Conservation (phyloP, 345 rosid genomes). For the Citrus trifoliata region DNA sequence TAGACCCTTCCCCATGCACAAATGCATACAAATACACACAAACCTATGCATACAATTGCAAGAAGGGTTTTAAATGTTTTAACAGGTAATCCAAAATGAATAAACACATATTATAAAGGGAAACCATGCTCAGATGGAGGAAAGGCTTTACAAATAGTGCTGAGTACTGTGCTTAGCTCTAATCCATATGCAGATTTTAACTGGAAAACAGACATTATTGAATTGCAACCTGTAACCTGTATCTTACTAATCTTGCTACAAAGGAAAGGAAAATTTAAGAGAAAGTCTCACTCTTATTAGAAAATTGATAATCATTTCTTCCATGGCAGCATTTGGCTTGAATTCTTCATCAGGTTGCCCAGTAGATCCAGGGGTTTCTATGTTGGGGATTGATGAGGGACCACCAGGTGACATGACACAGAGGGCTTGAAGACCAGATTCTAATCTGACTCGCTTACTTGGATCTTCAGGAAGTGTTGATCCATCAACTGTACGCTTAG, state of each 20-base stretch:
- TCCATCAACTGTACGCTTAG: constrained; percentile 77
- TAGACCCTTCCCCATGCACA: not conserved
- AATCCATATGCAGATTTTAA: not conserved
- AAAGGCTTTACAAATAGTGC: not conserved
- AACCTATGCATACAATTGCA: not conserved
- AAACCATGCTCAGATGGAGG: not conserved
- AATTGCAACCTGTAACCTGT: not conserved
- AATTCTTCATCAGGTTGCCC: constrained; percentile 98
- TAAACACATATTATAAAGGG: not conserved
- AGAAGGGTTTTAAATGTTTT: not conserved
- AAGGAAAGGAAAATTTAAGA: constrained; percentile 9
- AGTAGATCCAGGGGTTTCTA: constrained; percentile 96
- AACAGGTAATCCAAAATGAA: not conserved
- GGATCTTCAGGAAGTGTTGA: constrained; percentile 79
- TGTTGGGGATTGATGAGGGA: constrained; percentile 76
- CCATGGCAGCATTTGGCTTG: constrained; percentile 99
- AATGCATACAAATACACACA: not conserved
- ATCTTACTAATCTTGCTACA: constrained; percentile 11
- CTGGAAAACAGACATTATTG: not conserved
- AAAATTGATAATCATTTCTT: constrained; percentile 98
- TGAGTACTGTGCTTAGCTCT: not conserved
- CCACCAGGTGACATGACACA: constrained; percentile 97
- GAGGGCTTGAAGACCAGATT: constrained; percentile 91
- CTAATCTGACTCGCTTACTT: constrained; percentile 83
- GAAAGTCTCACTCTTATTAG: constrained; percentile 82